Evolutionary conservation across 345 rosid genomes (phyloP).

Genomic region (Pistacia integerrima): DNA sequence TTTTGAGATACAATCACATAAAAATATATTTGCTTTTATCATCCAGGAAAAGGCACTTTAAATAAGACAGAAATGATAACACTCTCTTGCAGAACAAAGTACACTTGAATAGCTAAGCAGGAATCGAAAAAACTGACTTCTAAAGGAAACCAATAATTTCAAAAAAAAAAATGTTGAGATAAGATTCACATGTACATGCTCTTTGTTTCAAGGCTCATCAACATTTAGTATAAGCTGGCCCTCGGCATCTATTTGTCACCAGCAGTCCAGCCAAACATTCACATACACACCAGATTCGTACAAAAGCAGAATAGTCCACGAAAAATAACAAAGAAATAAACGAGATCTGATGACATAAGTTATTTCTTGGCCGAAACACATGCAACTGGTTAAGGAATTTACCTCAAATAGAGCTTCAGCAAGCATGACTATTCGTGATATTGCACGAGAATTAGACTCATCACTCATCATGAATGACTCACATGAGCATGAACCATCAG

Average conservation of each 20-base stretch:
- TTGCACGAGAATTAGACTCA: conserved; percentile 53
- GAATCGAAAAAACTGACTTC: not conserved
- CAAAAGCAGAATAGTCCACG: not conserved
- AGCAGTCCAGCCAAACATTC: not conserved
- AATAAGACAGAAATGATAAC: not conserved
- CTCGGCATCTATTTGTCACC: not conserved
- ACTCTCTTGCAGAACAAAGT: not conserved
- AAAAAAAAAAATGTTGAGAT: no score
- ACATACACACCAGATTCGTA: not conserved
- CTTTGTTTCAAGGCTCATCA: not conserved
- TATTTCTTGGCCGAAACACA: not conserved
- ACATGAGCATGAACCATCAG: conserved; percentile 66
- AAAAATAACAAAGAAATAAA: not conserved
- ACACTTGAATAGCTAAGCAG: not conserved
- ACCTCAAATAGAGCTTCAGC: conserved; percentile 90
- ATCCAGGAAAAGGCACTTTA: no score
- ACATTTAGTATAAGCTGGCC: not conserved
- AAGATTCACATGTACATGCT: no score
- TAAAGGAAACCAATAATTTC: not conserved
- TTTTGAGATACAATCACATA: no score
- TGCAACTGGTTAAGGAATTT: conserved; percentile 16
- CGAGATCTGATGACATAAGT: not conserved
- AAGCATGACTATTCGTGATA: conserved; percentile 77
- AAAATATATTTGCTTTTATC: no score
- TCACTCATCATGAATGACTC: conserved; percentile 46